These are phyloP conservation scores for Irpex sp. DNA, from an alignment of 1,284 basidiomycete genomes.

Conservation along the genomic window DNA sequence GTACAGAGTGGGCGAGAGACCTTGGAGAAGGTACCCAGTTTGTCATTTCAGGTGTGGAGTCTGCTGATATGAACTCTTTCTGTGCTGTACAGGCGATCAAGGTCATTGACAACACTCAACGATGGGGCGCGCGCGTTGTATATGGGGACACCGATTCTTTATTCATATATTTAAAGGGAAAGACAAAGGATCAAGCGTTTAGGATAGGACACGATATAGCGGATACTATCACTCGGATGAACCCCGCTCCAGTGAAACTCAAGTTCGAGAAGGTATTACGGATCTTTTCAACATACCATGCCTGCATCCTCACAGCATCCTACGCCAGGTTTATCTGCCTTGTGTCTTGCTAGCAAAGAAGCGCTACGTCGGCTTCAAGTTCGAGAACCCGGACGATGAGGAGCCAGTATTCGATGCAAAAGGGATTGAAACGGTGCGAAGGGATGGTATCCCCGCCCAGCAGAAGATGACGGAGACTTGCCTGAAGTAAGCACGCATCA, in stretches of 20 bases:
- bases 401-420: slow-evolving; percentile 93
- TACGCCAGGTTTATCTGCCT: slow-evolving; percentile 81
- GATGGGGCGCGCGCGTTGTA: slow-evolving; percentile 89
- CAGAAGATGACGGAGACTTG: slow-evolving; percentile 87
- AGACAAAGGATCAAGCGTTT: slow-evolving; percentile 92
- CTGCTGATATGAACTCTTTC: no score
- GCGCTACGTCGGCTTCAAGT: slow-evolving; percentile 95
- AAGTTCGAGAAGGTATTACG: slow-evolving; percentile 90
- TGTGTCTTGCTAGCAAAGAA: slow-evolving; percentile 96
- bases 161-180: slow-evolving; percentile 87
- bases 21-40: slow-evolving; percentile 73
- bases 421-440: slow-evolving; percentile 94
- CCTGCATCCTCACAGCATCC: not conserved
- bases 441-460: slow-evolving; percentile 87
- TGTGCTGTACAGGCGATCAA: slow-evolving; percentile 66
- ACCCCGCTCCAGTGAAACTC: slow-evolving; percentile 90
- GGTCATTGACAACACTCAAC: slow-evolving; percentile 71
- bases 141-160: slow-evolving; percentile 99
- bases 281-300: not conserved
- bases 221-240: slow-evolving; percentile 79
- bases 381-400: slow-evolving; percentile 76
- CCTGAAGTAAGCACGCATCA: slow-evolving; percentile 60
- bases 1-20: slow-evolving; percentile 96
- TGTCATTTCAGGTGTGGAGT: no score
- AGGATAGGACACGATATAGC: slow-evolving; percentile 90